phyloP scores from a whole-genome alignment of 1,139 yeast species.

The Petasospora rhodanensis region DNA sequence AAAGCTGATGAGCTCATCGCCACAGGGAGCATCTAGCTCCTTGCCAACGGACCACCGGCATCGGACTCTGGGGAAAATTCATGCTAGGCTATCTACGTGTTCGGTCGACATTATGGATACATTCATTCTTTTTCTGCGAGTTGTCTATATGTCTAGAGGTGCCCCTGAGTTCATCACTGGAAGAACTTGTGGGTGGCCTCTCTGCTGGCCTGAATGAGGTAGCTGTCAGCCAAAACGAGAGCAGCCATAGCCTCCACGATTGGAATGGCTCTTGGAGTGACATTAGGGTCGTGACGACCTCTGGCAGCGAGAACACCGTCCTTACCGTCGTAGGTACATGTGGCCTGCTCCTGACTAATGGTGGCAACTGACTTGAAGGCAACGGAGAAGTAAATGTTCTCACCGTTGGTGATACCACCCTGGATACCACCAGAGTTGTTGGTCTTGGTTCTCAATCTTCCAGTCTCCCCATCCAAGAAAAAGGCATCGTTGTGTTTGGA shows the following conservation, averaged over 20 bases:
- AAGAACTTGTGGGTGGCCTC: slow-evolving; percentile 40
- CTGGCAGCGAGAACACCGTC: slow-evolving; percentile 88
- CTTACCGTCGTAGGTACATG: slow-evolving; percentile 83
- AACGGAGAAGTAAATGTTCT: slow-evolving; percentile 85
- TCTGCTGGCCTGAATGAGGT: slow-evolving; percentile 82
- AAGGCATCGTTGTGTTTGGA: slow-evolving; percentile 92
- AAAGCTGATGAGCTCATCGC: too few relatives aligned
- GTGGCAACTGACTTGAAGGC: slow-evolving; percentile 99
- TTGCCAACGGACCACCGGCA: too few relatives aligned
- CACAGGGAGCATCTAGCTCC: too few relatives aligned
- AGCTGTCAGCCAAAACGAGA: slow-evolving; percentile 80
- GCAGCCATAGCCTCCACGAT: slow-evolving; percentile 98
- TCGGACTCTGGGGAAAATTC: too few relatives aligned
- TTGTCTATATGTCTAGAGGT: too few relatives aligned
- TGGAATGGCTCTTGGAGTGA: slow-evolving; percentile 97
- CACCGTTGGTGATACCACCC: slow-evolving; percentile 97
- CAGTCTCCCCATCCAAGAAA: slow-evolving; percentile 47
- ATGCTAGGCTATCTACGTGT: too few relatives aligned
- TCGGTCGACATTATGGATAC: too few relatives aligned
- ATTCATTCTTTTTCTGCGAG: not conserved
- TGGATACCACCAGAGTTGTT: slow-evolving; percentile 97
- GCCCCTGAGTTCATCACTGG: slow-evolving; percentile 8
- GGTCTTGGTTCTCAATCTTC: slow-evolving; percentile 74
- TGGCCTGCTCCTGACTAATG: slow-evolving; percentile 85
- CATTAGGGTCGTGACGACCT: slow-evolving; percentile 98